phyloP scores from a whole-genome alignment of 2,329 filamentous ascomycete genomes.

The Eutypa lata region DNA sequence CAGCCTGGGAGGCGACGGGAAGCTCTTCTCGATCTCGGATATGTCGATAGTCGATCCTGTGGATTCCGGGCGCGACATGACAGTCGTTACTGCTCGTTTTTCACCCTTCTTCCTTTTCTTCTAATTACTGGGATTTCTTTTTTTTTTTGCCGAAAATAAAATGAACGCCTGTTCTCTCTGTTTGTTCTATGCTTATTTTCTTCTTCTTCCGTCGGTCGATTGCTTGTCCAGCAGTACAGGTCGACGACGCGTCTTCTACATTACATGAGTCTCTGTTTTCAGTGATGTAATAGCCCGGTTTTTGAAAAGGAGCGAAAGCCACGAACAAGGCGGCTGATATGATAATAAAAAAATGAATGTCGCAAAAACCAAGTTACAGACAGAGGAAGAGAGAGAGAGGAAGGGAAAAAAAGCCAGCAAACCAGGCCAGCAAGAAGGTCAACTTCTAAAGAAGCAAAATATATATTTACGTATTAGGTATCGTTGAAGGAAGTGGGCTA shows the following conservation, averaged over 20 bases:
- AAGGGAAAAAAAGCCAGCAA: background rate
- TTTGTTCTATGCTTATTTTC: background rate
- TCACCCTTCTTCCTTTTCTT: constrained; percentile 1
- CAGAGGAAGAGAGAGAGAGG: background rate
- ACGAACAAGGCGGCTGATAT: background rate
- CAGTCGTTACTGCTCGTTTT: background rate
- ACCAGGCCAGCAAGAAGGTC: background rate
- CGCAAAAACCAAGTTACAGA: background rate
- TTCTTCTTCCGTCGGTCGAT: background rate
- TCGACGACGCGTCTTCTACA: background rate
- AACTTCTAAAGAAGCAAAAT: background rate
- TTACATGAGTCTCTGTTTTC: background rate
- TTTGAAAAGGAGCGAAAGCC: background rate
- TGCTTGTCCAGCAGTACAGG: background rate
- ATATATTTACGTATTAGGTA: background rate
- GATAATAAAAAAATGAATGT: background rate
- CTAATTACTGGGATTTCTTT: background rate
- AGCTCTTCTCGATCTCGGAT: constrained; percentile 18
- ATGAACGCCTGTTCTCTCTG: background rate
- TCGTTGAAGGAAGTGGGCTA: too few species aligned
- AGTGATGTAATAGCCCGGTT: background rate
- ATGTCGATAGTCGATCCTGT: constrained; percentile 18
- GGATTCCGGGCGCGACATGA: constrained; percentile 17
- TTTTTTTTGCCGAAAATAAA: background rate
- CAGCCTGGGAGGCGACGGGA: constrained; percentile 15